Evolutionary conservation across 495 filamentous ascomycete genomes (phyloP).

Genomic region (Penicillium riverlandense): DNA sequence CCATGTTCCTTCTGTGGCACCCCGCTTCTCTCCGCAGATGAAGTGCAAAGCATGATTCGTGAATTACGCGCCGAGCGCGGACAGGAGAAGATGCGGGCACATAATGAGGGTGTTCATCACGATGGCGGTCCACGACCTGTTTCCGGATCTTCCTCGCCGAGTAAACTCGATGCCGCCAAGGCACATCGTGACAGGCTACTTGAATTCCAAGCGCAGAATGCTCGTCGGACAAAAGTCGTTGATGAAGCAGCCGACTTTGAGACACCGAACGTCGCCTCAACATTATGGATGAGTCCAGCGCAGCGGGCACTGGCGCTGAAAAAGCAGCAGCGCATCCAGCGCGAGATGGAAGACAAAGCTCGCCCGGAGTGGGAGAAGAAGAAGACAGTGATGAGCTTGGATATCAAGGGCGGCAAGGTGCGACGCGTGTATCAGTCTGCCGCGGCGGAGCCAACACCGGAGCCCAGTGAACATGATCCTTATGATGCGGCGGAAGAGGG

Average conservation of each 20-base stretch:
- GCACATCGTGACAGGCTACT: slow-evolving; percentile 81
- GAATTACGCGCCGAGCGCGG: slow-evolving; percentile 81
- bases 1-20: slow-evolving; percentile 88
- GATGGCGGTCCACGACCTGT: slow-evolving; percentile 30
- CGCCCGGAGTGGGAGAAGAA: slow-evolving; percentile 92
- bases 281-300: slow-evolving; percentile 81
- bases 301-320: slow-evolving; percentile 85
- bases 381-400: slow-evolving; percentile 77
- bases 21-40: slow-evolving; percentile 60
- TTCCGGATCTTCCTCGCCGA: slow-evolving; percentile 39
- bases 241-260: slow-evolving; percentile 96
- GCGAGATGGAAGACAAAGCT: slow-evolving; percentile 86
- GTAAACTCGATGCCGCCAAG: slow-evolving; percentile 37
- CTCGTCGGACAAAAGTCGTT: slow-evolving; percentile 75
- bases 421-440: slow-evolving; percentile 60
- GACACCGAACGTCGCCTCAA: slow-evolving; percentile 56
- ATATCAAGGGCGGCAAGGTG: slow-evolving; percentile 69
- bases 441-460: slow-evolving; percentile 17
- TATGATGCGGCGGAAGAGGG: slow-evolving; percentile 23
- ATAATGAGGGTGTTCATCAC: slow-evolving; percentile 64
- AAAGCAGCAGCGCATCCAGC: slow-evolving; percentile 77
- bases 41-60: slow-evolving; percentile 80
- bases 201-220: slow-evolving; percentile 81
- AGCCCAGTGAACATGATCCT: slow-evolving; percentile 29
- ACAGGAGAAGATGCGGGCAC: slow-evolving; percentile 71